Percentiles rank a stretch among this genome's conserved stretches.
phyloP scores from a whole-genome alignment of 75 land plant species.

The Cunninghamia lanceolata region DNA sequence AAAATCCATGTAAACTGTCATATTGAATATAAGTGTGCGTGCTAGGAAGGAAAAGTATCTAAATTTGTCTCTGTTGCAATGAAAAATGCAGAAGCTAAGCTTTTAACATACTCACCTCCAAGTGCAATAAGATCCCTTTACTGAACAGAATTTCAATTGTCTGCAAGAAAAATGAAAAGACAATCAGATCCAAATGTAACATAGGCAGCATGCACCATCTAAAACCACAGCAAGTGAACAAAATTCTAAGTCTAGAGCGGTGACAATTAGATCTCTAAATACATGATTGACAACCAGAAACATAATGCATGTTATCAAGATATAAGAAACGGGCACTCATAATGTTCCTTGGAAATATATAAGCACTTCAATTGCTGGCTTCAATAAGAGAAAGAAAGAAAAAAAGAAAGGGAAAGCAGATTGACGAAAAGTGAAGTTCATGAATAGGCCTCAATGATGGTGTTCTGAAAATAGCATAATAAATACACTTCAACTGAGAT shows the following conservation, averaged over 20 bases:
- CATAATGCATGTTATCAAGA: neutral
- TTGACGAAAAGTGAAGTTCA: neutral
- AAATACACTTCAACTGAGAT: neutral
- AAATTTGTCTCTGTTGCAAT: neutral
- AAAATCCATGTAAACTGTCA: neutral
- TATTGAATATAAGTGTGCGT: neutral
- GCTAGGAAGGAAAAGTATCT: neutral
- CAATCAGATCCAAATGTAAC: neutral
- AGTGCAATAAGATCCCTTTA: slow-evolving; percentile 59
- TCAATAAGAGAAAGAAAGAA: neutral
- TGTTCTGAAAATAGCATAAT: neutral
- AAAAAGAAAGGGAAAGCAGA: too few relatives aligned
- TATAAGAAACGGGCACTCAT: neutral
- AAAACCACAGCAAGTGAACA: neutral
- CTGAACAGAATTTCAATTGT: slow-evolving; percentile 83
- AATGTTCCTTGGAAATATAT: neutral
- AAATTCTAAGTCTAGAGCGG: neutral
- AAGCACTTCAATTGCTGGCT: neutral
- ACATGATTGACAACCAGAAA: neutral
- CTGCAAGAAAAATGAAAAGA: slow-evolving; percentile 46
- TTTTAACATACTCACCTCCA: slow-evolving; percentile 45
- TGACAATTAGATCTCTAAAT: neutral
- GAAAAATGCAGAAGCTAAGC: neutral
- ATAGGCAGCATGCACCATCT: neutral
- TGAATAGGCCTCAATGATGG: neutral